Evolutionary conservation across 2,329 filamentous ascomycete species (phyloP), one percentile per base, ranked within the genome.

Genomic region (Fusarium sp.): DNA sequence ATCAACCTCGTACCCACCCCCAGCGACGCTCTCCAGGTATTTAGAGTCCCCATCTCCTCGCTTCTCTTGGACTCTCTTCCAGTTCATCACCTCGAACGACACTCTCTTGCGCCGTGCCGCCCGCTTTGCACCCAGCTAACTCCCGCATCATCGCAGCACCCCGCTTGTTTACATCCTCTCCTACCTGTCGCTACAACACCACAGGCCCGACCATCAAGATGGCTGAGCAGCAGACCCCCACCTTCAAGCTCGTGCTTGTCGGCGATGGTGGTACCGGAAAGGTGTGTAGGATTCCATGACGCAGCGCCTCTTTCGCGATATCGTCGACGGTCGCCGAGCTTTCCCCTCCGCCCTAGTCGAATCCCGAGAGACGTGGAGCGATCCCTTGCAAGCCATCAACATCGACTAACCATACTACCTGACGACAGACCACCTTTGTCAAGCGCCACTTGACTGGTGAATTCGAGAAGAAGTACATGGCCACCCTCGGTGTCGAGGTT

Each of bases 391-490:
- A 24, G 59, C 60, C 56, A 48, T 59, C 69, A 72, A 57, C 62
- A 52, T 62, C 66, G 60, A 75, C 75, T 78, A 71, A 74, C 75
- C 75, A 65, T 64, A 48, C 33, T 18, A n/a, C 48, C 33, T n/a
- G 31, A 50, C 61, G 57, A 68, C 83, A 99, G 97, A 99, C 97
- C 85, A 99, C 97, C 84, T 99, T 99, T 87, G 97, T 99, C 91
- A 99, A 99, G 93, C 97, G 97, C 84, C 97, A 99, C 89, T 92
- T 98, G 92, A 99, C 97, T 84, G 97, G 97, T 86, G 97, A 99
- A 86, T 99, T 99, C 85, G 97, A 99, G 90, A 99, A 99, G 94
- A 99, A 98, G 90, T 99, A 99, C 89, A 98, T 99, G 86, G 97
- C 97, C 82, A 99, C 97, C 71, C 94, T 99, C 78, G 97, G 97